Conservation (phyloP, 768 basidiomycete species). For the Hemileccinum impolitum region DNA sequence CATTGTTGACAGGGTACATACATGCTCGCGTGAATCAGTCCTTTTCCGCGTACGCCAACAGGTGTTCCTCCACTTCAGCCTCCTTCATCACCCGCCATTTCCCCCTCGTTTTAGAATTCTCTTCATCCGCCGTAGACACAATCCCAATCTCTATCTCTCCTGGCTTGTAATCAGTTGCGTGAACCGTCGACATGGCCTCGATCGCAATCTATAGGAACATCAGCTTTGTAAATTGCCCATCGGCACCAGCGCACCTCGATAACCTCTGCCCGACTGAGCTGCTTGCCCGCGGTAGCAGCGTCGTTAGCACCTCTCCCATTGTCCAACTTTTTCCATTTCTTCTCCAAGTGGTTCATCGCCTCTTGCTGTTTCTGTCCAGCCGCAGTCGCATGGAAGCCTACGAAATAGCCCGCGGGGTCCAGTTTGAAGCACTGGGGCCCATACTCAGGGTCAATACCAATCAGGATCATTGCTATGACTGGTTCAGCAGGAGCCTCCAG, state of each 20-base stretch:
- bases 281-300: slow-evolving; percentile 69
- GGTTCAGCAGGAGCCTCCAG: neutral
- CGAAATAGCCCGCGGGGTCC: slow-evolving; percentile 97
- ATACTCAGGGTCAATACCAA: slow-evolving; percentile 85
- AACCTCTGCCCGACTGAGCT: slow-evolving; percentile 70
- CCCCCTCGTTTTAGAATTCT: slow-evolving; percentile 67
- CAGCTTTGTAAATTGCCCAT: neutral
- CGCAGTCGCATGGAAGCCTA: slow-evolving; percentile 96
- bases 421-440: slow-evolving; percentile 99
- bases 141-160: slow-evolving; percentile 96
- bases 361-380: slow-evolving; percentile 98
- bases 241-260: slow-evolving; percentile 67
- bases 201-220: slow-evolving; percentile 70
- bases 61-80: slow-evolving; percentile 71
- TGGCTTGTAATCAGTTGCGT: slow-evolving; percentile 94
- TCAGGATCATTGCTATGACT: slow-evolving; percentile 84
- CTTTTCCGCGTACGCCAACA: slow-evolving; percentile 87
- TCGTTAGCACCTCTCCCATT: slow-evolving; percentile 77
- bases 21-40: slow-evolving; percentile 46
- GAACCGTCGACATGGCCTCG: slow-evolving; percentile 89
- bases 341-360: slow-evolving; percentile 97
- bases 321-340: slow-evolving; percentile 96
- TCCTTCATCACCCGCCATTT: slow-evolving; percentile 78
- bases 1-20: neutral
- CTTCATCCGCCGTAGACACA: slow-evolving; percentile 72